Conservation (phyloP, 192 early-diverging fungal species). For the Geranomyces michiganensis region DNA sequence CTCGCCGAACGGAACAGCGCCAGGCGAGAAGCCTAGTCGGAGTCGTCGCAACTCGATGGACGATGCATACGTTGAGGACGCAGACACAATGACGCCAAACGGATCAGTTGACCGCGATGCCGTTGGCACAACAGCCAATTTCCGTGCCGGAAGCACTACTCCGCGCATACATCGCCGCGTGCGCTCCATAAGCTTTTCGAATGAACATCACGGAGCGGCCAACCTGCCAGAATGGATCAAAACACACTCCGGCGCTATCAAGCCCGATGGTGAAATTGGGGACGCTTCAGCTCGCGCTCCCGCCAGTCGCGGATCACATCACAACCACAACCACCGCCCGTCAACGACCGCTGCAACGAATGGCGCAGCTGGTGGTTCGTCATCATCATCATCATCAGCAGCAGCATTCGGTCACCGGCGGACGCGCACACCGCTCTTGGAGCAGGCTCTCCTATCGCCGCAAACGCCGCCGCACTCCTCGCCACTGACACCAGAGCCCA, state of each 20-base stretch:
- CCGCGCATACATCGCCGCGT: slow-evolving; percentile 35
- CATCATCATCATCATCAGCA: not conserved
- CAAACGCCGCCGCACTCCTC: not conserved
- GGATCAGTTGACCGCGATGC: slow-evolving; percentile 17
- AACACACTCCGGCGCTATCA: not conserved
- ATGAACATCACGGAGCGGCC: slow-evolving; percentile 26
- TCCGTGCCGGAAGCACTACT: slow-evolving; percentile 15
- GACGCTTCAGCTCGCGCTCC: not conserved
- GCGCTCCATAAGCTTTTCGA: slow-evolving; percentile 37
- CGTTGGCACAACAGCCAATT: slow-evolving; percentile 10
- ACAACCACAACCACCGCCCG: not conserved
- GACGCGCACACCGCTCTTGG: slow-evolving; percentile 13
- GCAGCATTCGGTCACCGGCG: not conserved
- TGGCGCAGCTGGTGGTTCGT: not conserved
- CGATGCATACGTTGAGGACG: slow-evolving; percentile 31
- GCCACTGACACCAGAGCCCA: slow-evolving; percentile 3
- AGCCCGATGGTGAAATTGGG: not conserved
- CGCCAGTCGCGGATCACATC: not conserved
- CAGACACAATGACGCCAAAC: not conserved
- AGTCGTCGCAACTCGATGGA: slow-evolving; percentile 36
- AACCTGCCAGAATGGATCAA: slow-evolving; percentile 21
- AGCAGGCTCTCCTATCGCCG: slow-evolving; percentile 10
- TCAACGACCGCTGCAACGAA: not conserved
- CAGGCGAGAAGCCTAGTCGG: not conserved
- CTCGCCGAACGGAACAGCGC: not conserved